Conservation (phyloP, 2,329 filamentous ascomycete genomes). For the Arthrobotrys megalospora region DNA sequence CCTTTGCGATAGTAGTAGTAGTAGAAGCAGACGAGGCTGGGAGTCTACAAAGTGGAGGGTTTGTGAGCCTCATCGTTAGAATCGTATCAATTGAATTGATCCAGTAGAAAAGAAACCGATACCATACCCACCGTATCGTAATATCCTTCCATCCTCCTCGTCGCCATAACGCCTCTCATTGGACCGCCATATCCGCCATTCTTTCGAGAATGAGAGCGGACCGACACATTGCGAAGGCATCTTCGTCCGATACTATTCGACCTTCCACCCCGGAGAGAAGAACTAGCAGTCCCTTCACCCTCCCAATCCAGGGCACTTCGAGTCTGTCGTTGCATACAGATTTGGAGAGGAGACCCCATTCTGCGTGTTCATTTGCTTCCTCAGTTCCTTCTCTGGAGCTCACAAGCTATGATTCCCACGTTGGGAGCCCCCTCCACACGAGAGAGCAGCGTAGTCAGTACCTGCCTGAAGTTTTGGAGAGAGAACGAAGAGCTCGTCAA, state of each 20-base stretch:
- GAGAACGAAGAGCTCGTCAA: slow-evolving; percentile 57
- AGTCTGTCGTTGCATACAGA: slow-evolving; percentile 37
- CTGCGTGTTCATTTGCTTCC: slow-evolving; percentile 54
- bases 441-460: slow-evolving; percentile 60
- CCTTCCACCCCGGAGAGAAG: slow-evolving; percentile 30
- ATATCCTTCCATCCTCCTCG: slow-evolving; percentile 17
- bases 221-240: slow-evolving; percentile 54
- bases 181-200: slow-evolving; percentile 40
- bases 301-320: slow-evolving; percentile 30
- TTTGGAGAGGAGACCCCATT: slow-evolving; percentile 45
- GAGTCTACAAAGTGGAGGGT: slow-evolving; percentile 1
- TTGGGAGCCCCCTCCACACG: slow-evolving; percentile 55
- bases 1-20: slow-evolving; percentile 40
- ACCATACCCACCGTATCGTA: slow-evolving; percentile 8
- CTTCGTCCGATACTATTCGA: slow-evolving; percentile 56
- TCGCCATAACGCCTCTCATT: slow-evolving; percentile 30
- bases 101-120: slow-evolving; percentile 12
- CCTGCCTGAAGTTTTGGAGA: slow-evolving; percentile 58
- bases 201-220: slow-evolving; percentile 59
- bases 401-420: slow-evolving; percentile 51
- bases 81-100: slow-evolving; percentile 36
- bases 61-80: slow-evolving; percentile 19
- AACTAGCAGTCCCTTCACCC: slow-evolving; percentile 39
- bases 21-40: slow-evolving; percentile 8
- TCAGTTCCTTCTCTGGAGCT: slow-evolving; percentile 44